Conservation (phyloP, 805 yeast species). For the Hanseniaspora jakobsenii region DNA sequence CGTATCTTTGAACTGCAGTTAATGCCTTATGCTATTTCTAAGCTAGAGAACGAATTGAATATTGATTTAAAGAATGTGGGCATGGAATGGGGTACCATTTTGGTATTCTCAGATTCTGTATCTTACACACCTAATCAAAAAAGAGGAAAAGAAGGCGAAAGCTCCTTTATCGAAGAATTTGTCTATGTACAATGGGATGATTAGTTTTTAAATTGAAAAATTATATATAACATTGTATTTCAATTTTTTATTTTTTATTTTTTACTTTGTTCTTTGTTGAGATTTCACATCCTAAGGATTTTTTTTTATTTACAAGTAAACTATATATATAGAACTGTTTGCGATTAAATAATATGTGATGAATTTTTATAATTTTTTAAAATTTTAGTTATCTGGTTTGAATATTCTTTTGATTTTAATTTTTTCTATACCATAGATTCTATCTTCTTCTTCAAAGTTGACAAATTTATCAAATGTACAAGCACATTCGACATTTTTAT, state of each 20-base stretch:
- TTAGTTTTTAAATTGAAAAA: slow-evolving; percentile 16
- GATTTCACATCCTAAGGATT: no score
- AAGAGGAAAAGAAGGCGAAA: slow-evolving; percentile 49
- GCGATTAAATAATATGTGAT: no score
- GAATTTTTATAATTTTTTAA: no score
- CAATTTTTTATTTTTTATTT: background rate
- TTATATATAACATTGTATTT: background rate
- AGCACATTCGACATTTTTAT: slow-evolving; percentile 88
- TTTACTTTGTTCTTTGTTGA: background rate
- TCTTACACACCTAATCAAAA: slow-evolving; percentile 52
- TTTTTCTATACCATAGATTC: slow-evolving; percentile 61
- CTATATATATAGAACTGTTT: no score
- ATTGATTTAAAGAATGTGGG: slow-evolving; percentile 42
- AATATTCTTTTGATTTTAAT: slow-evolving; percentile 34
- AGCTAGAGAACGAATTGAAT: slow-evolving; percentile 47
- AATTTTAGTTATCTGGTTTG: background rate
- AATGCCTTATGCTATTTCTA: slow-evolving; percentile 87
- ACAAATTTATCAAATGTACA: slow-evolving; percentile 57
- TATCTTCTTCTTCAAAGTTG: slow-evolving; percentile 62
- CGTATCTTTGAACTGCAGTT: slow-evolving; percentile 76
- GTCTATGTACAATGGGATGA: slow-evolving; percentile 83
- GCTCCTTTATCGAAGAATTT: slow-evolving; percentile 55
- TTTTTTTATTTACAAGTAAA: slow-evolving; percentile 2
- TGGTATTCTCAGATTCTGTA: slow-evolving; percentile 63
- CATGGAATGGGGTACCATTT: slow-evolving; percentile 95